phyloP scores from a whole-genome alignment of 1,139 yeast genomes.

The Magnusiomyces suaveolens region DNA sequence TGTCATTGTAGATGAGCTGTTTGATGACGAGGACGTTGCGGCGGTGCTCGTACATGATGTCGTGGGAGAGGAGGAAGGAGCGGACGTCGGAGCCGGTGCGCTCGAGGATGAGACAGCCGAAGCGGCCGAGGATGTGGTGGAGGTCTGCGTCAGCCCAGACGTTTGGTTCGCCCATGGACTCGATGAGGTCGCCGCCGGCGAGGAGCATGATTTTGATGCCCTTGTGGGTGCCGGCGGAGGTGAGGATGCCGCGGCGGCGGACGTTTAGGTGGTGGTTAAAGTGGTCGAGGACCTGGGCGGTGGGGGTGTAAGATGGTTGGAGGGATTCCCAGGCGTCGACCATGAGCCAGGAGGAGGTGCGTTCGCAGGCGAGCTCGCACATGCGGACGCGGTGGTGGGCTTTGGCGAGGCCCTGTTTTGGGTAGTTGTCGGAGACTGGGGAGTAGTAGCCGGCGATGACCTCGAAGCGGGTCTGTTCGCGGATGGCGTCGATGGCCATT shows the following conservation, averaged over 20 bases:
- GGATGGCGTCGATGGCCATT: constrained; percentile 92
- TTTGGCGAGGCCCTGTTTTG: constrained; percentile 85
- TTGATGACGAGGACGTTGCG: constrained; percentile 88
- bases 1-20: constrained; percentile 92
- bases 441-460: constrained; percentile 94
- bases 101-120: constrained; percentile 93
- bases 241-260: constrained; percentile 75
- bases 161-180: constrained; percentile 98
- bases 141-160: constrained; percentile 97
- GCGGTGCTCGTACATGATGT: constrained; percentile 93
- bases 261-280: constrained; percentile 91
- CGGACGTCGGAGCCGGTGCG: constrained; percentile 95
- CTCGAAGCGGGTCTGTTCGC: constrained; percentile 87
- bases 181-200: constrained; percentile 96
- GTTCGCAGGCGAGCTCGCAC: constrained; percentile 97
- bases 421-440: constrained; percentile 93
- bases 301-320: constrained; percentile 83
- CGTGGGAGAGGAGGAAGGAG: constrained; percentile 82
- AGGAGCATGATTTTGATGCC: constrained; percentile 92
- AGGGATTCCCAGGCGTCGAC: constrained; percentile 98
- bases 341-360: constrained; percentile 96
- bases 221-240: constrained; percentile 60
- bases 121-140: constrained; percentile 88
- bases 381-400: constrained; percentile 85
- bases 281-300: constrained; percentile 92